phyloP scores from a whole-genome alignment of 805 yeast genomes.

The Saccharomycopsis capsularis region DNA sequence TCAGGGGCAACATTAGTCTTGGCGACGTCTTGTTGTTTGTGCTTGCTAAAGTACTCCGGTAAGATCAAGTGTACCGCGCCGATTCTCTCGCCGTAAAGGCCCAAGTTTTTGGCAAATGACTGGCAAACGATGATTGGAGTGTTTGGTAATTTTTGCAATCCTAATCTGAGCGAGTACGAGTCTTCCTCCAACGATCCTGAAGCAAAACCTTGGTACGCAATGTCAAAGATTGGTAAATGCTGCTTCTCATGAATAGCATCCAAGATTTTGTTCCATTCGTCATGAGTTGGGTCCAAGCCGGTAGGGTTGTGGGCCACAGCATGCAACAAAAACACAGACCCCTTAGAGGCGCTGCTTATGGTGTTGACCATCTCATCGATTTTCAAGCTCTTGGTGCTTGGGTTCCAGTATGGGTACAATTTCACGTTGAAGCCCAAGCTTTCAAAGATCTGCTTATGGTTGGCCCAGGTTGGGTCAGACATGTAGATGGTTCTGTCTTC shows the following conservation, averaged over 20 bases:
- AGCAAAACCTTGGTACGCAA: slow-evolving; percentile 95
- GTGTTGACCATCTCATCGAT: slow-evolving; percentile 58
- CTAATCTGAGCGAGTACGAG: slow-evolving; percentile 45
- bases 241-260: slow-evolving; percentile 50
- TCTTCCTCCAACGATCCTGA: slow-evolving; percentile 78
- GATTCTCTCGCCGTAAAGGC: slow-evolving; percentile 90
- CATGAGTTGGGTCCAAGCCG: slow-evolving; percentile 80
- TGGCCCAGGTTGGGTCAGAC: slow-evolving; percentile 96
- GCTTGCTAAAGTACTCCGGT: slow-evolving; percentile 10
- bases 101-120: slow-evolving; percentile 92
- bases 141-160: slow-evolving; percentile 33
- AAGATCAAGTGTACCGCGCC: slow-evolving; percentile 46
- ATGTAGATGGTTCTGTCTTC: slow-evolving; percentile 46
- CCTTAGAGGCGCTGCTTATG: slow-evolving; percentile 45
- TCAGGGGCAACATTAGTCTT: slow-evolving; percentile 11
- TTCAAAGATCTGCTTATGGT: slow-evolving; percentile 79
- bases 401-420: slow-evolving; percentile 83
- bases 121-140: slow-evolving; percentile 50
- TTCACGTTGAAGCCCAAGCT: slow-evolving; percentile 60
- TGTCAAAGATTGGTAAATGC: slow-evolving; percentile 78
- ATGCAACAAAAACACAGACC: slow-evolving; percentile 50
- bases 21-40: not conserved
- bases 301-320: slow-evolving; percentile 98
- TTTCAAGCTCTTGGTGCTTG: slow-evolving; percentile 60
- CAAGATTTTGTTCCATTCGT: slow-evolving; percentile 74